These are phyloP conservation scores for Fusarium compactum DNA, from an alignment of 2,329 filamentous ascomycete genomes.

Conservation along the genomic window DNA sequence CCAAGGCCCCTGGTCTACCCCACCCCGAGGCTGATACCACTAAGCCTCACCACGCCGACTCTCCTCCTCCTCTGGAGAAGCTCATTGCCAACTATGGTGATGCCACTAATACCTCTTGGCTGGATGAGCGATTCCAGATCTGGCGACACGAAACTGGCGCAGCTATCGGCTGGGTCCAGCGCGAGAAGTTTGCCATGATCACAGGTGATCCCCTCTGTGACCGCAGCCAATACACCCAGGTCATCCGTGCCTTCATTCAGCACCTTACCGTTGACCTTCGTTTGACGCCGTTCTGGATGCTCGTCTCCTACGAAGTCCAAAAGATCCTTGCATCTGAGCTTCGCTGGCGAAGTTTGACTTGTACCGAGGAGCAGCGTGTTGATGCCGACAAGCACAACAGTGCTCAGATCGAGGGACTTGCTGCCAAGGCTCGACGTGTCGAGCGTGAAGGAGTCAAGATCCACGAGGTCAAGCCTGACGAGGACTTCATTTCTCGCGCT, in stretches of 20 bases:
- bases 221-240: slow-evolving; percentile 77
- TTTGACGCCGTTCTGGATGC: slow-evolving; percentile 88
- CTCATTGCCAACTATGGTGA: slow-evolving; percentile 96
- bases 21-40: slow-evolving; percentile 89
- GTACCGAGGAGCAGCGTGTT: slow-evolving; percentile 88
- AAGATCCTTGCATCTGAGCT: slow-evolving; percentile 83
- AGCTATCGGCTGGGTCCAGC: slow-evolving; percentile 84
- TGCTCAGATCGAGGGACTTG: slow-evolving; percentile 58
- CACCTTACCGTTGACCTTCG: slow-evolving; percentile 76
- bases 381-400: slow-evolving; percentile 77
- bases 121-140: slow-evolving; percentile 87
- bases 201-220: slow-evolving; percentile 92
- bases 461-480: slow-evolving; percentile 75
- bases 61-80: slow-evolving; percentile 81
- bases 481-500: slow-evolving; percentile 76
- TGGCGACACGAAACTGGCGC: slow-evolving; percentile 90
- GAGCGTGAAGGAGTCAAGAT: slow-evolving; percentile 88
- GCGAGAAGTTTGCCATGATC: slow-evolving; percentile 82
- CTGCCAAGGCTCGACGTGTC: slow-evolving; percentile 82
- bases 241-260: slow-evolving; percentile 79
- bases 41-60: slow-evolving; percentile 59
- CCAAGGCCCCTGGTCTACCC: slow-evolving; percentile 73
- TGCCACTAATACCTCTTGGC: slow-evolving; percentile 92
- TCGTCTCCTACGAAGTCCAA: slow-evolving; percentile 83
- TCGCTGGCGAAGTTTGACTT: slow-evolving; percentile 89